Evolutionary conservation across 2,329 filamentous ascomycete genomes (phyloP), one percentile per base, ranked within the genome.

Genomic region (Ophiocordyceps sinensis): DNA sequence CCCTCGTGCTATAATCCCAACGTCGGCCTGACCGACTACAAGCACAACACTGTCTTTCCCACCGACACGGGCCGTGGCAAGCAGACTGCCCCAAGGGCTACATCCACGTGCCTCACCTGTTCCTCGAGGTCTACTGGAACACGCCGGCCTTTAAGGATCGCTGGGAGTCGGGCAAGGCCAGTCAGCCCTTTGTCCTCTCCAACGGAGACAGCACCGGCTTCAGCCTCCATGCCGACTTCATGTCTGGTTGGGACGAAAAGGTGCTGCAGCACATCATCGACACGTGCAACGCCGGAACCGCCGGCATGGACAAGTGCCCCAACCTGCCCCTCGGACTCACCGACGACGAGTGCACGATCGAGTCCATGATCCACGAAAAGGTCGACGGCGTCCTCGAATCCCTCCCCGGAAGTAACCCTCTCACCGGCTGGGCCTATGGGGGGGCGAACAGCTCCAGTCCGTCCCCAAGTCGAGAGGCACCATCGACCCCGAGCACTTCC

Each of bases 1-100:
- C 81, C 81, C 6, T 79, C 77, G 6, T 85, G 81, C 67, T 85
- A 82, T 70, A 72, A 85, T 58, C 80, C 79, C 28, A 56, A 69
- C 35, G 66, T 70, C 37, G 76, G 73, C 42, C 64, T 79, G 34
- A 61, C 66, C 28, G 67, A 79, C 61, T 77, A 75, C 64, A 65
- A 70, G 53, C 70, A 67, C 49, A 84, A 85, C 65, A 79, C 80
- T 68, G 68, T 63, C 19, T 85, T 73, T 53, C 81, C 80, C n/a
- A 58, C 58, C 4, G 55, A 60, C 38, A 55, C 47, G 21, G 54
- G 57, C 38, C 63, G 65, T 45, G 71, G 71, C 42, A 67, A 69
- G 50, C 49, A 59, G 39, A 76, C 61, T 78, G 74, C 57, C 72
- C 73, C 28, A 45, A 61, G 29, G 73, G 73, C 43, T 73, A 60